Percentiles rank a stretch among this genome's conserved stretches.
Conservation (phyloP, 2,329 filamentous ascomycete species). For the Ophiostoma fasciatum region DNA sequence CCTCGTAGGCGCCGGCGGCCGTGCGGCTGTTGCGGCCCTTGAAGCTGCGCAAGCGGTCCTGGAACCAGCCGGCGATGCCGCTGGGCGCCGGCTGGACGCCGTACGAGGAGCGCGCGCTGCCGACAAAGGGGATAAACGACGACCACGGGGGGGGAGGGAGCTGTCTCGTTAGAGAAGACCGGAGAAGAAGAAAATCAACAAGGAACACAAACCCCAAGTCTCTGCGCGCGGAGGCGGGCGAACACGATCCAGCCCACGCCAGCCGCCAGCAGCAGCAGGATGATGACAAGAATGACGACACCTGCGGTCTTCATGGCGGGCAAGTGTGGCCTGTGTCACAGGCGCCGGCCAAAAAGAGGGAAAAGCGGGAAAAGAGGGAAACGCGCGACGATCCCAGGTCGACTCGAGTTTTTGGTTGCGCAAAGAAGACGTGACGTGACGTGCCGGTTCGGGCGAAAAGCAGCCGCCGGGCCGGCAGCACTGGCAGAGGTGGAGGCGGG, state of each 20-base stretch:
- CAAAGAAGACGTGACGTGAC: too few species aligned
- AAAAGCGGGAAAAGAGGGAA: background rate
- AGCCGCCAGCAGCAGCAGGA: conserved; percentile 43
- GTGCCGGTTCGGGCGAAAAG: too few species aligned
- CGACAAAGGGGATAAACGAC: conserved; percentile 58
- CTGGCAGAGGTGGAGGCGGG: too few species aligned
- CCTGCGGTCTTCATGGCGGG: conserved; percentile 41
- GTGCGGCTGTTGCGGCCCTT: conserved; percentile 46
- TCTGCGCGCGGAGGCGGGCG: conserved; percentile 55
- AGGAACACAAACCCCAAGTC: conserved; percentile 44
- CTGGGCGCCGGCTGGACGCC: conserved; percentile 39
- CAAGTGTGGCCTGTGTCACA: conserved; percentile 1
- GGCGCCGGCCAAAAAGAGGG: background rate
- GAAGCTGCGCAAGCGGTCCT: conserved; percentile 47
- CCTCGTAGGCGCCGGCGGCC: conserved; percentile 58
- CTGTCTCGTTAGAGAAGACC: conserved; percentile 18
- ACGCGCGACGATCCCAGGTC: too few species aligned
- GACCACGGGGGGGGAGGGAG: conserved; percentile 54
- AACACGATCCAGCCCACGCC: conserved; percentile 55
- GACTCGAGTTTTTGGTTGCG: too few species aligned
- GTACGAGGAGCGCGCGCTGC: conserved; percentile 30
- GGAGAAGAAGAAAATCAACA: background rate
- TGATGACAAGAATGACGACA: conserved; percentile 59
- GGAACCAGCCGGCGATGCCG: conserved; percentile 60
- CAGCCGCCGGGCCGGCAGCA: too few species aligned